These are phyloP conservation scores for Penicillium sp. DNA, from an alignment of 2,329 filamentous ascomycete species.

Conservation along the genomic window DNA sequence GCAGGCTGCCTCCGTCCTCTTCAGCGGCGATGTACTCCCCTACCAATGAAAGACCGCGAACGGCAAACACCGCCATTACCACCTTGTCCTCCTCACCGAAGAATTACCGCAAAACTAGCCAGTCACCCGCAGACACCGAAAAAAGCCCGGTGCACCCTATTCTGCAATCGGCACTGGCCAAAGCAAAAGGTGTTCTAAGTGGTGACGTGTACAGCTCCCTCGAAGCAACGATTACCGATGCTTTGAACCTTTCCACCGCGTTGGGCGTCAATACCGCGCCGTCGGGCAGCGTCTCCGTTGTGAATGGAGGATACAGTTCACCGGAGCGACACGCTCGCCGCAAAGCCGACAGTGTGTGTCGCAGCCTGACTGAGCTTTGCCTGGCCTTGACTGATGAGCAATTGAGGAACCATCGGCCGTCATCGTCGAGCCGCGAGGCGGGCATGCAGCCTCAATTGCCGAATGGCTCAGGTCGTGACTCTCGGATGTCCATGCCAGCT, in stretches of 20 bases:
- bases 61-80: constrained; percentile 85
- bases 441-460: constrained; percentile 18
- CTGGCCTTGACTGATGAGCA: constrained; percentile 70
- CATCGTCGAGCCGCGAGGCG: constrained; percentile 31
- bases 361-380: constrained; percentile 87
- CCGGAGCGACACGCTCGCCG: constrained; percentile 82
- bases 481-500: constrained; percentile 27
- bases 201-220: constrained; percentile 72
- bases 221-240: constrained; percentile 77
- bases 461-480: constrained; percentile 28
- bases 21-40: constrained; percentile 71
- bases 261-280: constrained; percentile 69
- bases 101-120: constrained; percentile 55
- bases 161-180: constrained; percentile 73
- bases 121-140: constrained; percentile 34
- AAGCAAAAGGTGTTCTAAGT: constrained; percentile 67
- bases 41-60: constrained; percentile 77
- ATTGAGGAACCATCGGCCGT: constrained; percentile 27
- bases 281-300: constrained; percentile 37
- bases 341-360: constrained; percentile 89
- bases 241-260: constrained; percentile 71
- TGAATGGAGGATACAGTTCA: constrained; percentile 35
- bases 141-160: constrained; percentile 66
- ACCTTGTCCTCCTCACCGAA: constrained; percentile 89
- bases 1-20: constrained; percentile 78